These are phyloP conservation scores for Lojkania enalia DNA, from an alignment of 2,329 filamentous ascomycete genomes.

Conservation along the genomic window DNA sequence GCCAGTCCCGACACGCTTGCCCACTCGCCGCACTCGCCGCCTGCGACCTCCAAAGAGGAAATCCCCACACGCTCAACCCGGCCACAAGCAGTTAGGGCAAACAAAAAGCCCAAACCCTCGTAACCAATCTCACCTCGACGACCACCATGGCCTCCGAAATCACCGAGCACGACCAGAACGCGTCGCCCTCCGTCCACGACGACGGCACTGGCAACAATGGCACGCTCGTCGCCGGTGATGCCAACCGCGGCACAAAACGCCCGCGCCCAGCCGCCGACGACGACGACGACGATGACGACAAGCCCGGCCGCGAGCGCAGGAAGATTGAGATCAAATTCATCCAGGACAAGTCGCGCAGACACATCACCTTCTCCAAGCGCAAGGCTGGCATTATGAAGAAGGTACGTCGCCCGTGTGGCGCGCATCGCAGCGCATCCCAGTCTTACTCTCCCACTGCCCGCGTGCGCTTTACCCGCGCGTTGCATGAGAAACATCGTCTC, in stretches of 20 bases:
- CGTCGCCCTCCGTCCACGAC: slow-evolving; percentile 55
- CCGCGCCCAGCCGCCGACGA: slow-evolving; percentile 82
- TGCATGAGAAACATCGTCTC: slow-evolving; percentile 35
- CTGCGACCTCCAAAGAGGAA: slow-evolving; percentile 35
- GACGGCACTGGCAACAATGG: slow-evolving; percentile 64
- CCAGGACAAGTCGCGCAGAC: slow-evolving; percentile 97
- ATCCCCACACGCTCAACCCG: slow-evolving; percentile 39
- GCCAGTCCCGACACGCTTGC: neutral
- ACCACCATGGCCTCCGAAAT: slow-evolving; percentile 52
- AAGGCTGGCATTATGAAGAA: slow-evolving; percentile 99
- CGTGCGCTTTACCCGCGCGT: slow-evolving; percentile 28
- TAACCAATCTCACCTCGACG: slow-evolving; percentile 31
- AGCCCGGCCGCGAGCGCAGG: slow-evolving; percentile 93
- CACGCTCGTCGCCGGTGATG: slow-evolving; percentile 56
- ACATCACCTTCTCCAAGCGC: slow-evolving; percentile 99
- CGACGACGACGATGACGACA: slow-evolving; percentile 96
- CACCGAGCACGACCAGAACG: slow-evolving; percentile 56
- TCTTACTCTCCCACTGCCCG: slow-evolving; percentile 21
- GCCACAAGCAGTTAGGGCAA: slow-evolving; percentile 47
- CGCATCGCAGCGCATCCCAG: slow-evolving; percentile 25
- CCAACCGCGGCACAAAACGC: slow-evolving; percentile 87
- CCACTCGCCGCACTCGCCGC: slow-evolving; percentile 20
- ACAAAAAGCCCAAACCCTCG: slow-evolving; percentile 40
- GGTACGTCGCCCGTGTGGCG: slow-evolving; percentile 60
- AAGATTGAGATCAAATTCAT: slow-evolving; percentile 99